Conservation (phyloP, 257 asterid species). For the Paraleonurus japonicus region DNA sequence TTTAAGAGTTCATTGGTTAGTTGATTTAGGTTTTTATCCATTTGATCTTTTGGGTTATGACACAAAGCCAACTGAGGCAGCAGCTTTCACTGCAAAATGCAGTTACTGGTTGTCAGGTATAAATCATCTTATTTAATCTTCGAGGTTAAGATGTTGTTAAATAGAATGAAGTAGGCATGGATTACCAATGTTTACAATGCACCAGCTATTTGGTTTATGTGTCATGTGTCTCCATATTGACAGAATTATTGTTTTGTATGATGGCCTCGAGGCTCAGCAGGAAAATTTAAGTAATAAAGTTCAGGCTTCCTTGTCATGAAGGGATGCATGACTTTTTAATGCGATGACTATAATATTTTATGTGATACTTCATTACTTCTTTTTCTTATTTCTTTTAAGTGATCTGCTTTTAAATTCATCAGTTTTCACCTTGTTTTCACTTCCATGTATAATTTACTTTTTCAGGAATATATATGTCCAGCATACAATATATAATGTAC, state of each 20-base stretch:
- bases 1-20: background rate
- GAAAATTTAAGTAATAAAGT: background rate
- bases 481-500: background rate
- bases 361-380: background rate
- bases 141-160: conserved; percentile 15
- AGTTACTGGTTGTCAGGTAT: conserved; percentile 68
- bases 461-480: background rate
- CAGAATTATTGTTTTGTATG: conserved; percentile 1
- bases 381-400: background rate
- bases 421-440: background rate
- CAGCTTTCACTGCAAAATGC: conserved; percentile 74
- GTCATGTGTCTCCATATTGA: background rate
- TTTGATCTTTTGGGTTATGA: conserved; percentile 22
- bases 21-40: background rate
- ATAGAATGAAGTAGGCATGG: conserved; percentile 17
- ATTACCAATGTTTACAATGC: conserved; percentile 2
- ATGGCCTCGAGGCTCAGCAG: background rate
- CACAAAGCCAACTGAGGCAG: conserved; percentile 62
- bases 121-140: conserved; percentile 7
- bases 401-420: background rate
- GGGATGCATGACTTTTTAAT: conserved; percentile 11
- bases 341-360: background rate
- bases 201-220: conserved; percentile 10
- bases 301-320: background rate
- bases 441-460: background rate